These are phyloP conservation scores for Metarhizium anisopliae DNA, from an alignment of 2,329 filamentous ascomycete species.

Conservation along the genomic window DNA sequence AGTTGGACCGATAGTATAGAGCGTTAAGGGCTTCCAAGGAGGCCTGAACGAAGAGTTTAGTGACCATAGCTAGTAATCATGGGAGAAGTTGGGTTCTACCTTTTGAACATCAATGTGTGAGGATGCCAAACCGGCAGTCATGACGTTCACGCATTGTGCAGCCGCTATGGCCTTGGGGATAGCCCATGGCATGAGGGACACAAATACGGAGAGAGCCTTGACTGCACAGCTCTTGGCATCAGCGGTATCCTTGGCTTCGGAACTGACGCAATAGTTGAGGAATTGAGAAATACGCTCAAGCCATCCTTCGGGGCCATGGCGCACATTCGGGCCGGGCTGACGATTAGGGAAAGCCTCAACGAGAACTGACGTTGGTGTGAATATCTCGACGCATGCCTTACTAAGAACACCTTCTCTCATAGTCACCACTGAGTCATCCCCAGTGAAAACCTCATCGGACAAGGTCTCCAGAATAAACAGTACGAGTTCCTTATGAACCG, in stretches of 20 bases:
- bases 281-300: conserved; percentile 67
- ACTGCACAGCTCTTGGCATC: conserved; percentile 62
- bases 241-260: conserved; percentile 54
- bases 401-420: conserved; percentile 77
- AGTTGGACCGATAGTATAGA: conserved; percentile 65
- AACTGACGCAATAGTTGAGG: conserved; percentile 62
- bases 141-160: conserved; percentile 58
- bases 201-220: conserved; percentile 68
- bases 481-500: conserved; percentile 72
- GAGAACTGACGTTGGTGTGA: conserved; percentile 70
- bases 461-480: conserved; percentile 82
- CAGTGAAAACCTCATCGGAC: conserved; percentile 88
- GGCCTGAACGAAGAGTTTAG: conserved; percentile 39
- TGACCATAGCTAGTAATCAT: not conserved
- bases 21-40: conserved; percentile 77
- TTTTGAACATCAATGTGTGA: conserved; percentile 66
- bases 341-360: conserved; percentile 67
- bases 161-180: conserved; percentile 72
- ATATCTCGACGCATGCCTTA: conserved; percentile 86
- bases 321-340: conserved; percentile 57
- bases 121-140: conserved; percentile 63
- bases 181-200: conserved; percentile 78
- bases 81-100: conserved; percentile 28
- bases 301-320: conserved; percentile 81
- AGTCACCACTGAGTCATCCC: conserved; percentile 79